phyloP scores from a whole-genome alignment of 2,329 filamentous ascomycete genomes.

The Diaporthe ampelina region DNA sequence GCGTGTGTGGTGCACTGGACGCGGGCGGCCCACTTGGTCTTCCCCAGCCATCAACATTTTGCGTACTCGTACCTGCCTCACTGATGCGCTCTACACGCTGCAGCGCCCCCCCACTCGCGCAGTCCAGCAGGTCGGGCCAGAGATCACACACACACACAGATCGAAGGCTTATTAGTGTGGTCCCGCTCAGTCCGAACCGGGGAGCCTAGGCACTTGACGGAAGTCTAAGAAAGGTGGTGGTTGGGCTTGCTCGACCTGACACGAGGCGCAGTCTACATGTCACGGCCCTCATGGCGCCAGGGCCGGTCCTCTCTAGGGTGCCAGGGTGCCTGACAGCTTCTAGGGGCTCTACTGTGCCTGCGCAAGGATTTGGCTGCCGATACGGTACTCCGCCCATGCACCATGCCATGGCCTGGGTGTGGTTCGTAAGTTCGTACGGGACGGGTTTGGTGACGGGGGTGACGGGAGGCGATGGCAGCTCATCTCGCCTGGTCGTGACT shows the following conservation, averaged over 20 bases:
- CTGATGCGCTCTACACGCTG: too few species aligned
- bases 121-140: conserved; percentile 3
- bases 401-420: background rate
- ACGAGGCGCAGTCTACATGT: conserved; percentile 20
- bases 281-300: conserved; percentile 3
- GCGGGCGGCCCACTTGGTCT: conserved; percentile 15
- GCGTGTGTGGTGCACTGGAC: background rate
- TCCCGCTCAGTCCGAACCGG: background rate
- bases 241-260: conserved; percentile 33
- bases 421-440: background rate
- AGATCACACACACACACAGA: conserved; percentile 27
- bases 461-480: background rate
- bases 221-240: conserved; percentile 38
- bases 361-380: too few species aligned
- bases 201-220: conserved; percentile 8
- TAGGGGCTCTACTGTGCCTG: background rate
- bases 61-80: background rate
- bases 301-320: conserved; percentile 2
- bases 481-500: background rate
- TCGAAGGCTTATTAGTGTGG: conserved; percentile 28
- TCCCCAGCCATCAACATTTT: conserved; percentile 40
- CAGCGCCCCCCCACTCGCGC: background rate
- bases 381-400: too few species aligned
- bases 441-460: background rate
- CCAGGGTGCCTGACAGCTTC: conserved; percentile 20